Evolutionary conservation across 805 yeast genomes (phyloP), one percentile per base, ranked within the genome.

Genomic region (Vanderwaltozyma tropicalis): DNA sequence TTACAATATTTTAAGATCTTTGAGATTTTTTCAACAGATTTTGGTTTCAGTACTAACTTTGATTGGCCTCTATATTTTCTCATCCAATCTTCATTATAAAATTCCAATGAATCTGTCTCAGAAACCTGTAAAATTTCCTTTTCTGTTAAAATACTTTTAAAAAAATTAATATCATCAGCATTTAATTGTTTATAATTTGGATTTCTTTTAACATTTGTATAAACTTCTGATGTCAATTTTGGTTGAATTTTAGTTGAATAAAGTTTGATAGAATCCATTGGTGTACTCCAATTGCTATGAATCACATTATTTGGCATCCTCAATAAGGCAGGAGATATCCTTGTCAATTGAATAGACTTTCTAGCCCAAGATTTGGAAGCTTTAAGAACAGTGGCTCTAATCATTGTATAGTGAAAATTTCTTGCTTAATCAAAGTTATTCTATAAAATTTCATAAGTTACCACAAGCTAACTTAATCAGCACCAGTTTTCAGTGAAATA

Each of bases 31-130:
- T 80, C 76, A 2, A 85, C 75, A 12, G 82, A 72, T 50, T 78
- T 80, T 27, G 97, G 97, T 59, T 80, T 84, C 46, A 88, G 67
- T 1, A 86, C 87, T 21, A 89, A 56, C 50, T 72, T 67, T 0
- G 95, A 78, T 53, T 82, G 85, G n/a, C 97, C 97, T 43, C 74
- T 71, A 62, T 87, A 88, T 62, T 88, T 88, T 53, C 84, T 72
- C 95, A 86, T 88, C 86, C 94, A 83, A 60, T 88, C 97, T 58
- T 82, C 89, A 54, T 88, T 89, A 69, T 65, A 84, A 42, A 72
- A 72, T 16, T 71, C 68, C 30, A 88, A 65, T 49, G 82, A 92
- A 30, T 77, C 80, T 11, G 60, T 57, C 43, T 75, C 78, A 13
- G 76, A 72, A 36, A 80, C 59, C 27, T 47, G 38, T 19, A 55